Percentiles rank a stretch among this genome's conserved stretches.
phyloP scores from a whole-genome alignment of 2,329 filamentous ascomycete species.

The Camillea tinctor region DNA sequence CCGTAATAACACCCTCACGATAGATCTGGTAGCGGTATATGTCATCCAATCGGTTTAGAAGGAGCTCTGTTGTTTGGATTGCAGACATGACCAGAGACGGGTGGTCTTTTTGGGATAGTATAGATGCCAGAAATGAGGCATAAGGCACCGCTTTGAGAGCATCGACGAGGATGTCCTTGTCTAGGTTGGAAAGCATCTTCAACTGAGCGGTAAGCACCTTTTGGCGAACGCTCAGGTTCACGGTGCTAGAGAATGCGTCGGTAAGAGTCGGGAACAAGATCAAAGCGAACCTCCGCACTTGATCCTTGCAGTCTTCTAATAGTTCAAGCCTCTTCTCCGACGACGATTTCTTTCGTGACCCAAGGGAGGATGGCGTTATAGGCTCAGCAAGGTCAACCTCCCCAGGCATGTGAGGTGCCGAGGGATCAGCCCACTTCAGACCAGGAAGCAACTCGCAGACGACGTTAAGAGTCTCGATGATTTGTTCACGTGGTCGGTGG shows the following conservation, averaged over 20 bases:
- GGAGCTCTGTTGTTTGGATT: conserved; percentile 83
- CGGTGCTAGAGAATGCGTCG: conserved; percentile 95
- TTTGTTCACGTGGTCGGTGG: conserved; percentile 90
- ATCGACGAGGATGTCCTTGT: conserved; percentile 79
- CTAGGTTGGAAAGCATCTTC: conserved; percentile 97
- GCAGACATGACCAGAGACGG: conserved; percentile 81
- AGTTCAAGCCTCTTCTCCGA: conserved; percentile 82
- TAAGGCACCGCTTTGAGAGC: conserved; percentile 87
- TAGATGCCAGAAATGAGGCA: conserved; percentile 91
- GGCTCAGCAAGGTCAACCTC: conserved; percentile 39
- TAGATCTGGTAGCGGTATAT: conserved; percentile 97
- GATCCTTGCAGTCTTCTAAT: conserved; percentile 75
- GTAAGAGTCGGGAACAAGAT: conserved; percentile 94
- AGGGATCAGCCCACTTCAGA: conserved; percentile 56
- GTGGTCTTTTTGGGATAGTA: conserved; percentile 93
- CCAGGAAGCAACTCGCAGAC: conserved; percentile 90
- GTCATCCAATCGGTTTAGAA: conserved; percentile 77
- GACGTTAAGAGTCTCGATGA: conserved; percentile 95
- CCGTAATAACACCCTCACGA: conserved; percentile 89
- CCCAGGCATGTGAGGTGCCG: conserved; percentile 29
- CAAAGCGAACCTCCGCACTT: conserved; percentile 88
- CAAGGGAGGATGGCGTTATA: conserved; percentile 39
- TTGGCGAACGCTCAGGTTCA: conserved; percentile 90
- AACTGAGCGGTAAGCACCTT: conserved; percentile 94
- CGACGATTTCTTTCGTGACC: conserved; percentile 52